Evolutionary conservation across 2,329 filamentous ascomycete species (phyloP), one percentile per base, ranked within the genome.

Genomic region (Aspergillus brasiliensis): DNA sequence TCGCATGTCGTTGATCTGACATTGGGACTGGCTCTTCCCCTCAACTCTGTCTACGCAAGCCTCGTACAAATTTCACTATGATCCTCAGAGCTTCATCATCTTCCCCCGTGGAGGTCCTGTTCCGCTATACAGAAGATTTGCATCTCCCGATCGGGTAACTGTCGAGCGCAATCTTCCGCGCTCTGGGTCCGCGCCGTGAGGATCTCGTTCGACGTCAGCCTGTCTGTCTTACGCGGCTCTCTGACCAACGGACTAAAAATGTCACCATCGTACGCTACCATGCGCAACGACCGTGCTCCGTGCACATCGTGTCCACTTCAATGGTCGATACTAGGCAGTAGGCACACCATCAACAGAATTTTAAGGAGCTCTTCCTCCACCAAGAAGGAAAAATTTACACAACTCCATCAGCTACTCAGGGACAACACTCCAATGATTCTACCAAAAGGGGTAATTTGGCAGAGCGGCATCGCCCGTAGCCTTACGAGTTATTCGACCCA

Each of bases 191-290:
- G 23, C 40, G 17, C 47, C 34, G 59, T 51, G 57, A 48, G 48
- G 53, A 53, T 28, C 54, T 28, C 31, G 46, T 52, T 59, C 48
- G 52, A 55, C 57, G 62, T 55, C 56, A 58, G 57, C 58, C 51
- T 60, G 51, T 56, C 46, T 38, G 63, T 64, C 63, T 68, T 65
- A 65, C 66, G 66, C 66, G 65, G 66, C 65, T 64, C 56, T 62
- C 60, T 59, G 59, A 65, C 63, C 58, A 65, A 61, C 62, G 62
- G 28, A 57, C 60, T 63, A 59, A 51, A 63, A 56, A 61, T 64
- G 60, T 60, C 63, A 61, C 57, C 61, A 65, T 61, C 53, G 40
- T 25, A 53, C 56, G 15, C 59, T 56, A 55, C 31, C 56, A 62
- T 47, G 55, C 60, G 57, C 60, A 61, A 44, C 28, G 37, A 63